A percentile compares a stretch with the other conserved stretches of the same genome.
Conservation (phyloP, 768 basidiomycete genomes). For the Agaricus bisporus region DNA sequence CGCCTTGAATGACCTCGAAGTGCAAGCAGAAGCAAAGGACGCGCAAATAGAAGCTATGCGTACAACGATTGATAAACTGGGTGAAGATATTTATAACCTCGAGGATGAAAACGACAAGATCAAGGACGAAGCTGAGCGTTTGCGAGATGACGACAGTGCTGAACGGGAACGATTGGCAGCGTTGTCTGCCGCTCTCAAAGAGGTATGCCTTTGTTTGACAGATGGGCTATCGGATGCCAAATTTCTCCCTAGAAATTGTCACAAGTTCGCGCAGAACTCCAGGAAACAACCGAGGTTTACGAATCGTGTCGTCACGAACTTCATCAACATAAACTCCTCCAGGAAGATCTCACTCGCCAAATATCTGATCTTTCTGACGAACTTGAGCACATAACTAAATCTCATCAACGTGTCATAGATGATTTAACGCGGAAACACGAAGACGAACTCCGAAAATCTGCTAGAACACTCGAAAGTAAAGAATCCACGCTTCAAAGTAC, state of each 20-base stretch:
- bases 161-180: conserved; percentile 66
- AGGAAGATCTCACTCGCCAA: conserved; percentile 74
- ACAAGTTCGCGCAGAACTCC: conserved; percentile 55
- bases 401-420: conserved; percentile 46
- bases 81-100: conserved; percentile 74
- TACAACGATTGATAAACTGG: conserved; percentile 72
- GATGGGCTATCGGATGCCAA: not conserved
- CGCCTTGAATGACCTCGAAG: conserved; percentile 69
- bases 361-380: conserved; percentile 67
- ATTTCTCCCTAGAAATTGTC: conserved; percentile 56
- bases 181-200: conserved; percentile 70
- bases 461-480: conserved; percentile 62
- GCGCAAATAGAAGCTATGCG: conserved; percentile 68
- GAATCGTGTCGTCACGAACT: conserved; percentile 59
- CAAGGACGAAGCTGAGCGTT: conserved; percentile 13
- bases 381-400: conserved; percentile 49
- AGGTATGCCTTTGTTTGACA: conserved; percentile 37
- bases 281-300: conserved; percentile 59
- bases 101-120: conserved; percentile 65
- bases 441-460: conserved; percentile 50
- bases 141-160: conserved; percentile 68
- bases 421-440: conserved; percentile 63
- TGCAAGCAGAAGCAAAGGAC: conserved; percentile 75
- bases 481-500: conserved; percentile 62
- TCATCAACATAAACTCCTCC: conserved; percentile 58